These are phyloP conservation scores for Fusarium bactridioides DNA, from an alignment of 2,329 filamentous ascomycete genomes.

Conservation along the genomic window DNA sequence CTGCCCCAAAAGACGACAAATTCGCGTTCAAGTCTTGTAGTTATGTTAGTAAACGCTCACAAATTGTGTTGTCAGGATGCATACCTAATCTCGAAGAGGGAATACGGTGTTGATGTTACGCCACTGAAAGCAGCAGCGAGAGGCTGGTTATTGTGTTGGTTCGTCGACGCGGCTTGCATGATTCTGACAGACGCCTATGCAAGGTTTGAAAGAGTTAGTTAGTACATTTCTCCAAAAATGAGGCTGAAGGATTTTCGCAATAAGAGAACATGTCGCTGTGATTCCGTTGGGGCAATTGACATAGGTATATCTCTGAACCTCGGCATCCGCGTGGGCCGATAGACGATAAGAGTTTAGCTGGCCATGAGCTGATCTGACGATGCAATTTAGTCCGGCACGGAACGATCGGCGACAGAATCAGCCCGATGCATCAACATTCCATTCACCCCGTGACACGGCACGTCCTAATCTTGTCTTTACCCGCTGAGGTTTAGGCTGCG, in stretches of 20 bases:
- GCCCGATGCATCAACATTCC: neutral
- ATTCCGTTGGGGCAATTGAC: neutral
- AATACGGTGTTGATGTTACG: neutral
- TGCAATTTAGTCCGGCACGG: neutral
- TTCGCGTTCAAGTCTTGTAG: conserved; percentile 68
- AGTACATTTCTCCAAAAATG: neutral
- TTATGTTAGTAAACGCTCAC: neutral
- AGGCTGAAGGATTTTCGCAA: neutral
- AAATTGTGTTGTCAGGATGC: conserved; percentile 12
- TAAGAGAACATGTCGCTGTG: neutral
- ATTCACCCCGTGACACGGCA: neutral
- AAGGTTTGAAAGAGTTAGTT: neutral
- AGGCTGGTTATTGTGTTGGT: neutral
- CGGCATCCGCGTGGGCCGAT: conserved; percentile 20
- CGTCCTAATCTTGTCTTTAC: neutral
- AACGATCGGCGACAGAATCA: neutral
- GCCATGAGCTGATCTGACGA: conserved; percentile 14
- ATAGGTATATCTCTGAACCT: neutral
- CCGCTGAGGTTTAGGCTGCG: neutral
- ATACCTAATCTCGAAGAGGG: conserved; percentile 62
- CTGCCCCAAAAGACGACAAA: conserved; percentile 79
- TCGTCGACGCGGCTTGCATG: conserved; percentile 4
- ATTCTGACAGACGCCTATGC: neutral
- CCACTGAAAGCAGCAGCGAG: neutral
- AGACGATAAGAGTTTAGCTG: neutral